Percentiles rank a stretch among this genome's conserved stretches.
Conservation (phyloP, 1,284 basidiomycete genomes). For the Boletus mariae region DNA sequence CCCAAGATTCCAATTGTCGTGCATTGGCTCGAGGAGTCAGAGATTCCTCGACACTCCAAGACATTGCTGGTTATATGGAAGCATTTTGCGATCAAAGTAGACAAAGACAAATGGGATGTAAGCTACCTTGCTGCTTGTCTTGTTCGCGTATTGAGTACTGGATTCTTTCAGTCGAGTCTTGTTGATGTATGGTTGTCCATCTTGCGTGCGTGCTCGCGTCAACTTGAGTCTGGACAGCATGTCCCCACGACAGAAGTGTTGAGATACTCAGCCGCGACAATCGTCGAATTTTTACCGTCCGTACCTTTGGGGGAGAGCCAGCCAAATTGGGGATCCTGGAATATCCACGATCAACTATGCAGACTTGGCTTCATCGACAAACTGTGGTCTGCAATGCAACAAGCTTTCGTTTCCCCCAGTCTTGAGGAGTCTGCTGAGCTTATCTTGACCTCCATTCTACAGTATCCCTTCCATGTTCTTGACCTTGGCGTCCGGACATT, state of each 20-base stretch:
- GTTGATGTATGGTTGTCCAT: slow-evolving; percentile 50
- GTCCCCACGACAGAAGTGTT: slow-evolving; percentile 35
- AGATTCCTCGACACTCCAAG: slow-evolving; percentile 45
- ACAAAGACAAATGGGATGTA: slow-evolving; percentile 20
- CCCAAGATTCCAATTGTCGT: slow-evolving; percentile 29
- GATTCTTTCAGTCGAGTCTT: slow-evolving; percentile 35
- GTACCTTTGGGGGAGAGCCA: slow-evolving; percentile 1
- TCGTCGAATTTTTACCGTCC: slow-evolving; percentile 28
- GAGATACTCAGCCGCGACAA: slow-evolving; percentile 15
- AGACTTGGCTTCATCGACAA: slow-evolving; percentile 37
- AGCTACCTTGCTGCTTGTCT: slow-evolving; percentile 13
- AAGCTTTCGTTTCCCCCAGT: slow-evolving; percentile 39
- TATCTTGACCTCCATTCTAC: slow-evolving; percentile 42
- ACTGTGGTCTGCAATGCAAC: slow-evolving; percentile 50
- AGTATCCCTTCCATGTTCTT: slow-evolving; percentile 37
- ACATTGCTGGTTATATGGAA: slow-evolving; percentile 41
- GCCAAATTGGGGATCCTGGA: slow-evolving; percentile 28
- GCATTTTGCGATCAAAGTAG: slow-evolving; percentile 21
- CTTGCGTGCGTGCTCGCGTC: slow-evolving; percentile 45
- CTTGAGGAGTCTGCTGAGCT: slow-evolving; percentile 41
- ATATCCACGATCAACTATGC: slow-evolving; percentile 33
- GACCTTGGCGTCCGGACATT: slow-evolving; percentile 35
- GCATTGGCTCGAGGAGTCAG: slow-evolving; percentile 40
- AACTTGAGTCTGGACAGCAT: slow-evolving; percentile 38
- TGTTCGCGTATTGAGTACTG: slow-evolving; percentile 5